phyloP scores from a whole-genome alignment of 176 grass and related monocot species.

The Phoenix dactylifera region DNA sequence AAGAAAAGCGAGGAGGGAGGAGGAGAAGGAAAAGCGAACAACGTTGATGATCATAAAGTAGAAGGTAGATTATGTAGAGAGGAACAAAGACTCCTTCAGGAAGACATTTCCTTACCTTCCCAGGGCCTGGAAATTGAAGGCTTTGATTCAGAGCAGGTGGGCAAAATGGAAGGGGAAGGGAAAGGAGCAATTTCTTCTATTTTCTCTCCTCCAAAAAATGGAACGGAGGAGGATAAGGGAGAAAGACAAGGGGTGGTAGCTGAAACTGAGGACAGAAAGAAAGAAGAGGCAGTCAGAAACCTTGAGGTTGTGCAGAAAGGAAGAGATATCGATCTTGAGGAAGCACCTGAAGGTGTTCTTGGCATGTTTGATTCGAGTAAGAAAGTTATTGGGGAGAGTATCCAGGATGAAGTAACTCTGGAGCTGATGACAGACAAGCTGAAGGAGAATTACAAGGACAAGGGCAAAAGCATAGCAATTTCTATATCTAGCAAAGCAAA shows the following conservation, averaged over 20 bases:
- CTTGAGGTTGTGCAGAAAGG: conserved; percentile 21
- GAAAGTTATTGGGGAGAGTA: conserved; percentile 28
- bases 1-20: conserved; percentile 1
- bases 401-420: conserved; percentile 18
- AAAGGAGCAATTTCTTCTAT: conserved; percentile 8
- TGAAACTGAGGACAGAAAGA: neutral
- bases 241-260: neutral
- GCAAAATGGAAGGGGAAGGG: conserved; percentile 24
- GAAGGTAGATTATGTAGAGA: conserved; percentile 22
- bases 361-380: conserved; percentile 18
- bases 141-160: conserved; percentile 6
- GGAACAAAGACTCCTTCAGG: conserved; percentile 13
- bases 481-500: conserved; percentile 29
- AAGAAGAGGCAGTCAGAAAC: conserved; percentile 22
- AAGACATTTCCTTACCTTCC: conserved; percentile 25
- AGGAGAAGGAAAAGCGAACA: conserved; percentile 7
- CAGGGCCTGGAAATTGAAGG: conserved; percentile 14
- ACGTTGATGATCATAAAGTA: conserved; percentile 5
- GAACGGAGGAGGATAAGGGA: conserved; percentile 2
- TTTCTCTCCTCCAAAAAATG: conserved; percentile 14
- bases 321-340: conserved; percentile 25
- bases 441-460: conserved; percentile 33
- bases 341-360: conserved; percentile 6
- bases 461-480: conserved; percentile 57
- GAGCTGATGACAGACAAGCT: conserved; percentile 34